A percentile compares a stretch with the other conserved stretches of the same genome.
Evolutionary conservation across 2,329 filamentous ascomycete genomes (phyloP).

Genomic region (Orbilia brochopaga): DNA sequence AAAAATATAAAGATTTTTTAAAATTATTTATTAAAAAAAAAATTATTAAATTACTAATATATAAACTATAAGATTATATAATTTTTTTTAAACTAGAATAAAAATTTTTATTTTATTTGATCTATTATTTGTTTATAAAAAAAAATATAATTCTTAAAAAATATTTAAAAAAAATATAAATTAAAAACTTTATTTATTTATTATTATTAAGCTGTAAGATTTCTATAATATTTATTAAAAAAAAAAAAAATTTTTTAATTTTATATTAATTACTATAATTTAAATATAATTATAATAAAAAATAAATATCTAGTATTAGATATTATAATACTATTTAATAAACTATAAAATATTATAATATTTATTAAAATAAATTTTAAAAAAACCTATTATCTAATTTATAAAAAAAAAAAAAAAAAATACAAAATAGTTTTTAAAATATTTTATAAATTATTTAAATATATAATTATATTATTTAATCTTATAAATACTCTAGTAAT

Average conservation of each 20-base stretch:
- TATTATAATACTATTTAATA: not conserved
- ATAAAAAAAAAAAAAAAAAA: constrained; percentile 6
- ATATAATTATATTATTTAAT: not conserved
- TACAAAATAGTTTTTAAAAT: constrained; percentile 3
- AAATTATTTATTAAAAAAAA: constrained; percentile 14
- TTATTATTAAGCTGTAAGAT: constrained; percentile 4
- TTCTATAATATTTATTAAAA: constrained; percentile 1
- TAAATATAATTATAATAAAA: constrained; percentile 6
- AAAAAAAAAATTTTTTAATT: not conserved
- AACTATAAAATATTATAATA: not conserved
- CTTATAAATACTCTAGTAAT: not conserved
- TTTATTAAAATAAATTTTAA: not conserved
- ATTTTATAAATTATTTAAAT: constrained; percentile 4
- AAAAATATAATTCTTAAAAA: constrained; percentile 7
- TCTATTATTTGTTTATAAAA: constrained; percentile 4
- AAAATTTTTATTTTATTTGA: constrained; percentile 1
- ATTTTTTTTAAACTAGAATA: constrained; percentile 2
- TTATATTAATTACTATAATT: constrained; percentile 5
- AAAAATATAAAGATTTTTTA: constrained; percentile 21
- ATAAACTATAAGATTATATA: constrained; percentile 16
- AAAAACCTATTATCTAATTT: not conserved
- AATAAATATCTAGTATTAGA: constrained; percentile 8
- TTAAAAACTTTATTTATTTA: constrained; percentile 2
- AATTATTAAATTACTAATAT: constrained; percentile 9
- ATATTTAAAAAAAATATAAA: not conserved